Base-by-base conservation (phyloP, 352 stramenopile genomes). In the Globisporangium spinosum region DNA sequence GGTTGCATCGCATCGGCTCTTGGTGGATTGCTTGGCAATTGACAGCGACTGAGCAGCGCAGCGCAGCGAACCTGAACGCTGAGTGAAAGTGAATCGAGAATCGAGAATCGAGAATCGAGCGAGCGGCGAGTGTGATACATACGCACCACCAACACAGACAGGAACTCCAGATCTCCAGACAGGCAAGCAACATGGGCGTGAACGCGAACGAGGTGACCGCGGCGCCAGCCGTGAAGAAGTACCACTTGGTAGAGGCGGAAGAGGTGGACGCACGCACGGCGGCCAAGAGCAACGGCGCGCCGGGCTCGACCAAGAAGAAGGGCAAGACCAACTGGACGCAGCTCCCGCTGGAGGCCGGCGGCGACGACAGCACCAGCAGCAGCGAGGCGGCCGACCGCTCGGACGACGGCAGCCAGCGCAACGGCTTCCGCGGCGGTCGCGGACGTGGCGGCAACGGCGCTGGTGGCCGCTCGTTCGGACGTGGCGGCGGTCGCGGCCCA, bases 211-310 rank as follows among this genome's bases (percentile, higher is more conserved):
- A 78, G 55, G 56, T 67, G 13, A 29, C 58, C 1, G 58, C 56
- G 35, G 63, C 61, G 10, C 62, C 54, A 9, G 62, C 67, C 25
- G 66, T 75, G 56, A 79, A 93, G 76, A 95, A 95, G 78, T 95
- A 93, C 75, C 85, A 75, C 51, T 74, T 95, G 12, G 87, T 95
- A 38, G 87, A 93, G 71, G 87, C 87, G 9, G 87, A 95, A 58
- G 87, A 95, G 65, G 87, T 95, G 56, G 81, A 85, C 55, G 77
- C 59, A 40, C 49, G 67, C 15, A 10, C 62, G 32, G 13, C 49
- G n/a, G 45, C 59, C 27, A 59, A 59, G 27, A 34, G 27, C 54
- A 58, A 58, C 51, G 15, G 51, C 20, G 66, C 22, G 22, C 27
- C 25, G 56, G 54, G 56, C 38, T 76, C 74, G 29, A 53, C 60